Evolutionary conservation across 2,329 filamentous ascomycete species (phyloP), one percentile per base, ranked within the genome.

Genomic region (Trichophaea hybrida): DNA sequence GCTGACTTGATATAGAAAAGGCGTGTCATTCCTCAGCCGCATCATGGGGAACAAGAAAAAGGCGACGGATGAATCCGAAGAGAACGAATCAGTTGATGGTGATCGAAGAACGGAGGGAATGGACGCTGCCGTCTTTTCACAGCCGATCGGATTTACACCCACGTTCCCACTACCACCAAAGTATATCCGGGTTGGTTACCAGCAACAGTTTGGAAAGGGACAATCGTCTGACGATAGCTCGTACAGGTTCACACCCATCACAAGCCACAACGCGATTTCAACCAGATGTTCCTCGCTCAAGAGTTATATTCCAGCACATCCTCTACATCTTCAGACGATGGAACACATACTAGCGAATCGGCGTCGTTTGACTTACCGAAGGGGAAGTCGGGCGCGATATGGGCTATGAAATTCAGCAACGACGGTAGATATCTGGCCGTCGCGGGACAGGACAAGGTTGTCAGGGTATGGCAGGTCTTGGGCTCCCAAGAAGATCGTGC

Each of bases 371-470:
- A 52, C 10, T 43, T 64, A 32, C 59, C 61, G 12, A 61, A 61
- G 35, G 62, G 64, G 44, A 68, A 68, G 50, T 63, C 76, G 40
- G 80, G 86, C 61, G 89, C 93, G 0, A 83, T 95, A 37, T 98
- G 93, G 93, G 84, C 91, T 0, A 81, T 88, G 64, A 87, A 93
- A 68, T 97, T 97, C 69, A 97, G 91, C 69, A 84, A 84, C 61
- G 91, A 97, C 73, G 93, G 93, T 4, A 86, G 79, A 68, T 95
- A 90, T 70, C 76, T 98, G 15, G 93, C 93, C 5, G 88, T 88
- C n/a, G 93, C 86, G 8, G 93, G 93, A 3, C 87, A 91, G 66
- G 93, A 97, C 70, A 82, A 82, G 64, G 78, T 90, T 13, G 82
- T 98, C 8, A 80, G 91, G 15, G 81, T 97, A 13, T 98, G 91